These are phyloP conservation scores for Fallopia convolvulus DNA, from an alignment of 148 eudicot genomes.

Conservation along the genomic window DNA sequence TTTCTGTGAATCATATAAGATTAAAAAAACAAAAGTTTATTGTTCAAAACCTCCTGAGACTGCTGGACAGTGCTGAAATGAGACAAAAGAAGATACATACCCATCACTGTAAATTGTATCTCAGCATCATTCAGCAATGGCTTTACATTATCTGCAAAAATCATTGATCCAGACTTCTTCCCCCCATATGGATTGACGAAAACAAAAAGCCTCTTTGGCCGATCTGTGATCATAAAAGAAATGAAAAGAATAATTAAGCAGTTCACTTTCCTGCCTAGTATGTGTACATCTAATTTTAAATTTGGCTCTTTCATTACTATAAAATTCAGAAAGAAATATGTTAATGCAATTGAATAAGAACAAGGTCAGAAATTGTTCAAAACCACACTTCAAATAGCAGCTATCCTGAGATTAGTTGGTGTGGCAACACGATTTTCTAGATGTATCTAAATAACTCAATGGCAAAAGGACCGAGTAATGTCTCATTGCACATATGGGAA, in stretches of 20 bases:
- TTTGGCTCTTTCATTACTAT: neutral
- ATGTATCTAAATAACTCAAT: neutral
- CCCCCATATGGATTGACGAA: constrained; percentile 93
- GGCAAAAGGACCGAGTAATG: neutral
- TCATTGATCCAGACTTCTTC: constrained; percentile 50
- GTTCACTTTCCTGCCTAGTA: neutral
- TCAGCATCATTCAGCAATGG: constrained; percentile 80
- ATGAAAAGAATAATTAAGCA: neutral
- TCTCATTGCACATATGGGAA: neutral
- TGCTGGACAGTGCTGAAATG: neutral
- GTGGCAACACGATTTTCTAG: neutral
- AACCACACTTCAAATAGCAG: neutral
- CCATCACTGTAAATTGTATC: constrained; percentile 51
- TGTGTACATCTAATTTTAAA: neutral
- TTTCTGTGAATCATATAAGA: constrained; percentile 39
- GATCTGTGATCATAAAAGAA: constrained; percentile 31
- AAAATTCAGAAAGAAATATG: neutral
- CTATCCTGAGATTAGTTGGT: neutral
- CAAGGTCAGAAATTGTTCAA: neutral
- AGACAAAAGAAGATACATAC: constrained; percentile 27
- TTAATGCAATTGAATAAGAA: neutral
- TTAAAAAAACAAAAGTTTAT: neutral
- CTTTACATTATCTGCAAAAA: constrained; percentile 55
- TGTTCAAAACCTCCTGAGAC: neutral
- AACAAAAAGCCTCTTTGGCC: constrained; percentile 69